Evolutionary conservation across 2,329 filamentous ascomycete species (phyloP), one percentile per base, ranked within the genome.

Genomic region (Aspergillus hortae): DNA sequence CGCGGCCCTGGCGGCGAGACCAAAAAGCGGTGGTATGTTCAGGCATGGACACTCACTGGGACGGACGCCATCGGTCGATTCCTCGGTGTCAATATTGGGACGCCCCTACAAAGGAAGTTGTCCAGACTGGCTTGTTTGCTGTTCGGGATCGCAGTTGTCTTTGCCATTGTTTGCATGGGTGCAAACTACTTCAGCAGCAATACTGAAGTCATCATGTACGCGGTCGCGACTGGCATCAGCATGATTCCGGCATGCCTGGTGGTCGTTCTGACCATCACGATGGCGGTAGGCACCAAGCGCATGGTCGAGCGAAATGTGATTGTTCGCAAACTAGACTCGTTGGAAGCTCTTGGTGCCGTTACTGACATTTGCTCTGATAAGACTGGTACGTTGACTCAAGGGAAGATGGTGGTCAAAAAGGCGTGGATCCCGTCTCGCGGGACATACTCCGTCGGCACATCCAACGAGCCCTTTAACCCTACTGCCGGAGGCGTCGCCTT

Each of bases 31-130:
- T 25, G 23, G 23, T 25, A 25, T 6, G 42, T 68, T 80, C 67
- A 77, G 57, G 74, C 75, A 9, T 76, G 70, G 63, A 58, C 67
- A 27, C 63, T 78, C n/a, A 84, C 80, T 7, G 61, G 75, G 35
- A 74, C 71, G 19, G 81, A 85, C 62, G 78, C 77, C 14, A 63
- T 84, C 48, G 82, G 81, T 7, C 74, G 77, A 46, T 85, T 88
- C 62, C 74, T 88, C 2, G 84, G 85, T 51, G 77, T 87, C 52
- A 84, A 80, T 52, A 77, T 85, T n/a, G 85, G 85, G 46, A 88
- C 85, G 25, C 85, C 85, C 6, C 75, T 88, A n/a, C 83, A 87
- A 65, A 78, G 79, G 61, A 87, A 85, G 63, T 75, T 88, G 10
- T 85, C 83, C 49, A 80, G 80, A 63, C 77, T 88, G 44, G 85